Conservation (phyloP, 495 filamentous ascomycete species). For the Aspergillus carlsbadensis region DNA sequence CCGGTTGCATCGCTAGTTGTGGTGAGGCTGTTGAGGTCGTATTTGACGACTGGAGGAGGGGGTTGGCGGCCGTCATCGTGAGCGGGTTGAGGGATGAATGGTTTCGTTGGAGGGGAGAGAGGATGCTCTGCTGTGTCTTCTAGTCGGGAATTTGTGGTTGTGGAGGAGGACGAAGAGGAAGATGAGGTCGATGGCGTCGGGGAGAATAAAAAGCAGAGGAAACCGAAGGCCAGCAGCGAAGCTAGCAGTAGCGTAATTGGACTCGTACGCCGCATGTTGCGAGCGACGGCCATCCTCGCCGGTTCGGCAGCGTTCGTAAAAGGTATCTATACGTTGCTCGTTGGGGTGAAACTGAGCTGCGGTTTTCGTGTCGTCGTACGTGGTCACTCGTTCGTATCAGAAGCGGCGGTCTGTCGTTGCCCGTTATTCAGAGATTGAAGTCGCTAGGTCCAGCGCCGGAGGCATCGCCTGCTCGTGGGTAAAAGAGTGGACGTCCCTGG, state of each 20-base stretch:
- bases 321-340: background rate
- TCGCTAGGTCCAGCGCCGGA: background rate
- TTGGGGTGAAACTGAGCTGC: background rate
- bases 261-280: constrained; percentile 64
- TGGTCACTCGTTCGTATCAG: constrained; percentile 7
- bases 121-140: constrained; percentile 66
- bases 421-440: background rate
- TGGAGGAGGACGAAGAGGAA: constrained; percentile 29
- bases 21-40: constrained; percentile 91
- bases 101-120: constrained; percentile 78
- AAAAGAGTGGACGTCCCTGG: background rate
- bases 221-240: constrained; percentile 58
- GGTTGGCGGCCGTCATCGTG: constrained; percentile 54
- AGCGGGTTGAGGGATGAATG: constrained; percentile 62
- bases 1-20: constrained; percentile 68
- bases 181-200: constrained; percentile 37
- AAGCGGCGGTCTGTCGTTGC: background rate
- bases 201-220: constrained; percentile 63
- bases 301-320: background rate
- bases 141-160: constrained; percentile 31
- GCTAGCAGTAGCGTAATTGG: constrained; percentile 66
- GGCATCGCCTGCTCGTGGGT: background rate
- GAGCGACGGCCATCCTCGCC: constrained; percentile 51
- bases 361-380: background rate
- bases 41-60: constrained; percentile 88